phyloP scores from a whole-genome alignment of 345 rosid genomes.

The Syzygium oleosum region DNA sequence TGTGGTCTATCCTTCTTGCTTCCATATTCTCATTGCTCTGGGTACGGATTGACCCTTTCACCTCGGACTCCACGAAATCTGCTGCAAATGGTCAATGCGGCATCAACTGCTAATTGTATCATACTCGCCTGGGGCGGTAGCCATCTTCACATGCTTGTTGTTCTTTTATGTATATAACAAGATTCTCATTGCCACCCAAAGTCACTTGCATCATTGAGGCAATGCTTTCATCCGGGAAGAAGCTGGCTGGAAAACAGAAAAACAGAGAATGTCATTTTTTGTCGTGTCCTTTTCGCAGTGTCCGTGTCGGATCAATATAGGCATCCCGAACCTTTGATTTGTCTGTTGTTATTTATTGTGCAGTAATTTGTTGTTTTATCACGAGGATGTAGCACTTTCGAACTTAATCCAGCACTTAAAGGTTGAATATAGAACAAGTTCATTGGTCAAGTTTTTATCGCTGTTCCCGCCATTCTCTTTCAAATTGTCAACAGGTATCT shows the following conservation, averaged over 20 bases:
- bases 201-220: background rate
- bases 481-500: background rate
- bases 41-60: constrained; percentile 95
- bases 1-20: constrained; percentile 96
- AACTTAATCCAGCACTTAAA: background rate
- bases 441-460: background rate
- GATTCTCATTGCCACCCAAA: background rate
- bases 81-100: constrained; percentile 67
- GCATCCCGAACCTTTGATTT: background rate
- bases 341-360: background rate
- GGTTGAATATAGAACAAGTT: background rate
- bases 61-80: constrained; percentile 32
- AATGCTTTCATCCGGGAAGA: background rate
- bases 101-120: constrained; percentile 34
- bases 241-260: background rate
- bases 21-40: constrained; percentile 98
- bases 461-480: background rate
- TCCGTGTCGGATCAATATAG: background rate
- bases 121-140: background rate
- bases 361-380: background rate
- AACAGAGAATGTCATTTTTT: background rate
- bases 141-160: constrained; percentile 1
- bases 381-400: background rate
- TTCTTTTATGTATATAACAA: constrained; percentile 15
- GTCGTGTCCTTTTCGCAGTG: background rate